Evolutionary conservation across 495 filamentous ascomycete genomes (phyloP), one percentile per base, ranked within the genome.

Genomic region (Tuber microsphaerosporum): DNA sequence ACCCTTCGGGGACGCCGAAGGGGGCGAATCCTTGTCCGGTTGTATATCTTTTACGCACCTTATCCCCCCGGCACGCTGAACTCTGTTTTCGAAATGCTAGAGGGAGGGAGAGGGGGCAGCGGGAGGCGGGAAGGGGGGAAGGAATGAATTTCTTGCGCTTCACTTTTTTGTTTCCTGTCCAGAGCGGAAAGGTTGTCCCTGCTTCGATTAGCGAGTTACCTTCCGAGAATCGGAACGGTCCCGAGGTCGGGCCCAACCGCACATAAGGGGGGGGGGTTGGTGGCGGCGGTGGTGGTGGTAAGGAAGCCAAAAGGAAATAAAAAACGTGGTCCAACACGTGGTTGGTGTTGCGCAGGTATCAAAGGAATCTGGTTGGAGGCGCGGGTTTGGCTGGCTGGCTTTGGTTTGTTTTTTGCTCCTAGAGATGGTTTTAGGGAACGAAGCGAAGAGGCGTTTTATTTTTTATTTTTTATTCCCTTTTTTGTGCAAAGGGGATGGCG

Each of bases 151-250:
- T 41, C 39, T 41, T 41, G 39, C 48, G 48, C 48, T 56, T 56
- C 48, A n/a, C n/a, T 56, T 56, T 56, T 56, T 56, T 56, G n/a
- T 56, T n/a, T 56, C n/a, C 10, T 5, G 0, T n/a, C 1, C n/a
- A 9, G 6, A n/a, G 48, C 8, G 48, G 20, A n/a, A 56, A n/a
- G 48, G 22, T 56, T n/a, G 48, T 56, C 22, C 48, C 22, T 56
- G 20, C 48, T n/a, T n/a, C 77, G 77, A 78, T 79, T 79, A 79
- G 76, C 77, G 76, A 79, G 77, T 72, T 78, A 79, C 77, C 75
- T 79, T 79, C 77, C 77, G 77, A 74, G 76, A 79, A 79, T 79
- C 73, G 61, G 78, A 79, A 79, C 76, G 77, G 77, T 75, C 45
- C 72, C 73, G 73, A 79, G 75, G 46, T 75, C 77, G 77, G 77